Base-by-base conservation (phyloP, 148 eudicot species). In the Silene latifolia region DNA sequence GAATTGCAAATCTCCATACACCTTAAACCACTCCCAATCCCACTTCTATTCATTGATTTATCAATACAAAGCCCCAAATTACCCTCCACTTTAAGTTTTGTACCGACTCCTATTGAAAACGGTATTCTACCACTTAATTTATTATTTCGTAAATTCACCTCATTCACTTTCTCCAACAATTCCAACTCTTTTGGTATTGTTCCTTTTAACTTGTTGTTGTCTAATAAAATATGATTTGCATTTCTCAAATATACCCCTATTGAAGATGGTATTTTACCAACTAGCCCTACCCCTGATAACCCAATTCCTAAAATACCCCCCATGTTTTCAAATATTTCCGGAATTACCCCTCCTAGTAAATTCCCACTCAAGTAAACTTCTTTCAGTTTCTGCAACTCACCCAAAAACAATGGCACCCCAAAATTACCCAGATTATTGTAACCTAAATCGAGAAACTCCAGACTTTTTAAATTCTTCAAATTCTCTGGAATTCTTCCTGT, bases 281-380 rank as follows among this genome's bases (percentile, higher is more conserved):
- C 78, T 0, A 93, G 88, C 9, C 97, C 97, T 0, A 85, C 66
- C 8, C 77, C 74, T 0, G 98, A 93, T 5, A 93, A 72, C 51
- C 92, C 92, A 9, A 93, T 84, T 42, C 88, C 88, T 63, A 78
- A 15, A 72, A 93, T 75, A 60, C 91, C 91, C 91, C 86, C 77
- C 0, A 93, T 87, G 1, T 85, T 87, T 14, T 87, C 87, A 92
- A 94, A 93, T 71, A 93, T 93, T 68, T 93, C 94, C 63, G 97
- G 98, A 64, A 93, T 89, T 57, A 35, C 60, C 88, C 98, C 98
- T 86, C 98, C 97, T 0, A 93, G 80, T 2, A 32, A 46, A 72
- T 93, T 93, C 74, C 98, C 98, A 80, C 92, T 93, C 81, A 91
- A 68, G 76, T 91, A 80, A 47, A 93, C 72, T 75, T 87, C 97